Evolutionary conservation across 129 eudicot genomes (phyloP).

Genomic region (carrot (Daucus carota)): DH1_v3.0 NC_030387.2:40113501-40114000

Average conservation of each 20-base stretch:
- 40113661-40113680: neutral
- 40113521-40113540: neutral
- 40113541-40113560: neutral
- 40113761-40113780: neutral
- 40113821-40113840: slow-evolving; percentile 81
- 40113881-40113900: slow-evolving; percentile 89
- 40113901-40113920: slow-evolving; percentile 97
- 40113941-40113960: slow-evolving; percentile 30
- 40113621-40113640: neutral
- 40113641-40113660: neutral
- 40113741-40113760: neutral
- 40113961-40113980: neutral
- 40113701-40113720: neutral
- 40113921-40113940: slow-evolving; percentile 91
- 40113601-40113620: neutral
- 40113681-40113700: neutral
- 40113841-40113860: slow-evolving; percentile 84
- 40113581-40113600: neutral
- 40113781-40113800: neutral
- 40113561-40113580: neutral
- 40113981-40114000: neutral
- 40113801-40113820: slow-evolving; percentile 97
- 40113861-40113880: slow-evolving; percentile 97
- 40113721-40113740: neutral
- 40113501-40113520: neutral